phyloP scores from a whole-genome alignment of 129 eudicot species.

The Oenanthe sinensis region DNA sequence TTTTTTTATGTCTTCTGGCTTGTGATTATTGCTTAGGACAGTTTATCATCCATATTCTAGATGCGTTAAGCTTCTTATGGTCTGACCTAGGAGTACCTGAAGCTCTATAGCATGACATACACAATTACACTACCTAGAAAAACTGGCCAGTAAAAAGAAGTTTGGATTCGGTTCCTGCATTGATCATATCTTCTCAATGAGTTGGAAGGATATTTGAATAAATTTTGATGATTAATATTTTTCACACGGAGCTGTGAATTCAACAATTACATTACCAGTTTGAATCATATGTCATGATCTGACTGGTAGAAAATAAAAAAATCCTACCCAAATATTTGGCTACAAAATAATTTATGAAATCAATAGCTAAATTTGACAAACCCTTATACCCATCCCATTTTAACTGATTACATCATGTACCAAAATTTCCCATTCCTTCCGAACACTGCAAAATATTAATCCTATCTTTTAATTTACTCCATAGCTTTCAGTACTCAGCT shows the following conservation, averaged over 20 bases:
- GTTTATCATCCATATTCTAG: no score
- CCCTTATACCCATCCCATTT: not conserved
- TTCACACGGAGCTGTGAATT: not conserved
- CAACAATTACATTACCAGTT: not conserved
- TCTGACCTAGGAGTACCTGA: not conserved
- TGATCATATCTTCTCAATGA: not conserved
- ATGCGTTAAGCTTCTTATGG: not conserved
- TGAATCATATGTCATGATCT: not conserved
- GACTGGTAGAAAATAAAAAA: conserved; percentile 6
- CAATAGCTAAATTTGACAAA: conserved; percentile 3
- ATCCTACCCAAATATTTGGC: not conserved
- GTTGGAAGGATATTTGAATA: not conserved
- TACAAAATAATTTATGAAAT: not conserved
- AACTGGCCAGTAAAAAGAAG: not conserved
- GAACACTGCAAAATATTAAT: not conserved
- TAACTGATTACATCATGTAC: conserved; percentile 1
- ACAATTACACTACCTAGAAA: no score
- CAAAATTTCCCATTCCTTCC: not conserved
- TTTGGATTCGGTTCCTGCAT: not conserved
- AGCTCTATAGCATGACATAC: not conserved
- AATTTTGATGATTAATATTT: not conserved
- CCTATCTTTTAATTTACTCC: conserved; percentile 2
- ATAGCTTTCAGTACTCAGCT: not conserved
- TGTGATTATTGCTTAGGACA: not conserved
- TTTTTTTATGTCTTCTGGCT: not conserved